Percentiles rank a stretch among this genome's conserved stretches.
Conservation (phyloP, 345 rosid species). For the Hibiscus syriacus region DNA sequence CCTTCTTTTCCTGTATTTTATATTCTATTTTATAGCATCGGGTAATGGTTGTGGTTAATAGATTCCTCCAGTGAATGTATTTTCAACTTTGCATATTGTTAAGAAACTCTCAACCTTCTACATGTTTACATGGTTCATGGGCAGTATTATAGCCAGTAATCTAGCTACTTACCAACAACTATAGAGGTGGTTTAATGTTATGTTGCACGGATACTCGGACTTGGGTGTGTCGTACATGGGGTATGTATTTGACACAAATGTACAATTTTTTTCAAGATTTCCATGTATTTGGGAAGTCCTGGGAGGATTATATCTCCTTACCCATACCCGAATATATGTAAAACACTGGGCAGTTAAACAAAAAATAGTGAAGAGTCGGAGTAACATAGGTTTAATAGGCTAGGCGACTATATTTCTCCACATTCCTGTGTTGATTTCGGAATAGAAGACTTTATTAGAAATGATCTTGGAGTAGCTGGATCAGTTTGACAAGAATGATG, state of each 20-base stretch:
- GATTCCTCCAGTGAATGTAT: background rate
- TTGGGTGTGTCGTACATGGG: background rate
- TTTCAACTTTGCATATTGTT: background rate
- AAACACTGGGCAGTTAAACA: background rate
- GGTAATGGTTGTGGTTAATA: background rate
- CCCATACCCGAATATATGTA: background rate
- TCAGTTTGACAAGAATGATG: too few relatives aligned
- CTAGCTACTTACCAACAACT: background rate
- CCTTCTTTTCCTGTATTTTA: background rate
- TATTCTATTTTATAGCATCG: background rate
- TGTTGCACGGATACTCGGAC: background rate
- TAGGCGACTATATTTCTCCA: background rate
- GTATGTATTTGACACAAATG: background rate
- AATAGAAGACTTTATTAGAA: background rate
- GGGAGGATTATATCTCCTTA: background rate
- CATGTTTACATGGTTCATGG: background rate
- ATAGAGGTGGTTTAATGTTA: background rate
- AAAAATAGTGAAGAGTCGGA: background rate
- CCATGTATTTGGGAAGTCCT: background rate
- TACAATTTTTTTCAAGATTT: background rate
- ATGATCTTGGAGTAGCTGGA: too few relatives aligned
- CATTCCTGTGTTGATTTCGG: background rate
- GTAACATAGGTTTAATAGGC: slow-evolving; percentile 2
- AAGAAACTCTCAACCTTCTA: background rate
- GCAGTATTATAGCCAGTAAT: background rate